A percentile compares a stretch with the other conserved stretches of the same genome.
These are phyloP conservation scores for Saccharum hybrid DNA, from an alignment of 202 grass and related monocot genomes.

Conservation along the genomic window DNA sequence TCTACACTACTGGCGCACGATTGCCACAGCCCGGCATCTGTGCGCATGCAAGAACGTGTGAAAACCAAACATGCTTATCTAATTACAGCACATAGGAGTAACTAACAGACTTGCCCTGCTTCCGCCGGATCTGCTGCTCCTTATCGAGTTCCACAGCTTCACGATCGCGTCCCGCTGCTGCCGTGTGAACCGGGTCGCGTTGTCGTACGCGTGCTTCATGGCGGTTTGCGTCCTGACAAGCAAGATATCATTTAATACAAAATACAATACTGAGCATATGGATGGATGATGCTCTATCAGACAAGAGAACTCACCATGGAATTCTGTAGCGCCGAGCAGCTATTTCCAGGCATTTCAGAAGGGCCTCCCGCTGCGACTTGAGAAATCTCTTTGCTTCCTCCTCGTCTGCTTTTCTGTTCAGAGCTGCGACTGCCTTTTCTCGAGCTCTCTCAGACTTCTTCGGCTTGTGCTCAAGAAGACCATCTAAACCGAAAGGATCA, in stretches of 20 bases:
- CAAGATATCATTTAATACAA: neutral
- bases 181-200: constrained; percentile 63
- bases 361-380: constrained; percentile 68
- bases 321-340: constrained; percentile 83
- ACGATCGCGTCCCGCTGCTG: constrained; percentile 68
- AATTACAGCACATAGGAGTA: too few relatives aligned
- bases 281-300: neutral
- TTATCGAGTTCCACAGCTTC: constrained; percentile 92
- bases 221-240: constrained; percentile 78
- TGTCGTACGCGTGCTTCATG: constrained; percentile 83
- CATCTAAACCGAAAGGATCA: constrained; percentile 90
- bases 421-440: constrained; percentile 47
- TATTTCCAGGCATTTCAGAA: constrained; percentile 85
- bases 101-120: constrained; percentile 73
- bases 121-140: constrained; percentile 82
- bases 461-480: constrained; percentile 57
- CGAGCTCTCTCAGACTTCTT: constrained; percentile 63
- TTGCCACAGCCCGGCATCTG: too few relatives aligned
- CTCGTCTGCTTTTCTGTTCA: constrained; percentile 53
- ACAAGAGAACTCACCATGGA: constrained; percentile 59
- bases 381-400: constrained; percentile 63
- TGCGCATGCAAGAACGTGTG: too few relatives aligned
- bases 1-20: too few relatives aligned
- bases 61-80: too few relatives aligned
- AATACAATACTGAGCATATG: neutral